These are phyloP conservation scores for Crithidia expoeki DNA, from an alignment of 208 protist species.

Conservation along the genomic window DNA sequence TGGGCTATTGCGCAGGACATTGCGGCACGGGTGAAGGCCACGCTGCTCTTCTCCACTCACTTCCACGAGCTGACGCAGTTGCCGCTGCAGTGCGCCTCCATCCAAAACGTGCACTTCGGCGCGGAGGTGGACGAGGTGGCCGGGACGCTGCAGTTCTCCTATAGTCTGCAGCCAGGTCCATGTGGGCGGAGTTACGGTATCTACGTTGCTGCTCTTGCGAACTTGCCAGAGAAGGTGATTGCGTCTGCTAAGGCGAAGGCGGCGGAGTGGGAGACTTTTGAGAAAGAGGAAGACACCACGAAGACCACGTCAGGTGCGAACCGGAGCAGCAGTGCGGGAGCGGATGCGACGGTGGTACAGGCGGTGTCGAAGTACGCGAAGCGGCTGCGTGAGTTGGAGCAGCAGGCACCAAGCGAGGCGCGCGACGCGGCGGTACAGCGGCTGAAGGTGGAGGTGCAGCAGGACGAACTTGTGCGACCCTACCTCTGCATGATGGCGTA, in stretches of 20 bases:
- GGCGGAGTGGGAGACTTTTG: constrained; percentile 86
- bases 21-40: constrained; percentile 70
- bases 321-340: background rate
- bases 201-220: constrained; percentile 90
- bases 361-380: constrained; percentile 66
- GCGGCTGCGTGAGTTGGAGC: constrained; percentile 63
- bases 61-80: constrained; percentile 99
- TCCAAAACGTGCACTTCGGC: constrained; percentile 87
- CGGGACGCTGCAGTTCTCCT: constrained; percentile 85
- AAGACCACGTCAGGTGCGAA: background rate
- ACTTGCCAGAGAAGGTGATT: constrained; percentile 87
- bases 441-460: constrained; percentile 58
- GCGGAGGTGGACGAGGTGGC: constrained; percentile 68
- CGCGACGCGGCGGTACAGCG: constrained; percentile 35
- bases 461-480: constrained; percentile 37
- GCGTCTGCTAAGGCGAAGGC: constrained; percentile 79
- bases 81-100: constrained; percentile 42
- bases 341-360: constrained; percentile 37
- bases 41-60: constrained; percentile 99
- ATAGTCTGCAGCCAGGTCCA: constrained; percentile 83
- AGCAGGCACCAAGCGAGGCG: constrained; percentile 21
- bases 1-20: constrained; percentile 98
- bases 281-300: constrained; percentile 26
- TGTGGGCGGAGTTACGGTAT: constrained; percentile 93
- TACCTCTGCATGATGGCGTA: constrained; percentile 29